phyloP scores from a whole-genome alignment of 2,329 filamentous ascomycete genomes.

The Setomelanomma holmii region DNA sequence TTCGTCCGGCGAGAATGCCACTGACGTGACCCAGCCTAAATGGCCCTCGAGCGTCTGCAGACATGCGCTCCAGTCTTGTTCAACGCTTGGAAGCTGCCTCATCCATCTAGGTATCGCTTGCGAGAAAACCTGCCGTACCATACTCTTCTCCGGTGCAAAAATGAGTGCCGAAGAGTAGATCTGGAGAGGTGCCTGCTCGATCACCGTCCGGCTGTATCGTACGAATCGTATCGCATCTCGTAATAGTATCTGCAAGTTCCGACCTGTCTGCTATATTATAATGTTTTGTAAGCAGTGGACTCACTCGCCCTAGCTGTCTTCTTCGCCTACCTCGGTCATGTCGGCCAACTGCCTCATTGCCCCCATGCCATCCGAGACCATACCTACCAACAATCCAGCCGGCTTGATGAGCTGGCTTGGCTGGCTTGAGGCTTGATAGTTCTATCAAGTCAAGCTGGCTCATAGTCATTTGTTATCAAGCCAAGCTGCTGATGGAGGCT shows the following conservation, averaged over 20 bases:
- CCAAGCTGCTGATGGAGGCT: too few relatives aligned
- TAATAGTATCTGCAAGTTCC: background rate
- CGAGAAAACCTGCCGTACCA: constrained; percentile 2
- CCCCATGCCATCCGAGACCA: background rate
- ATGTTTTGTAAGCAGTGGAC: background rate
- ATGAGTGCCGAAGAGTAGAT: constrained; percentile 8
- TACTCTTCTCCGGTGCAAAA: constrained; percentile 7
- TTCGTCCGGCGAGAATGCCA: background rate
- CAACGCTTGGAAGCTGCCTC: background rate
- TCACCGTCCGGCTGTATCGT: background rate
- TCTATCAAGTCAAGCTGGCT: too few relatives aligned
- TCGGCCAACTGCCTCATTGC: background rate
- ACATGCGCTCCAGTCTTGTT: background rate
- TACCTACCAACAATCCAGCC: too few relatives aligned
- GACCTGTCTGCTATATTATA: background rate
- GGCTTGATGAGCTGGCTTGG: too few relatives aligned
- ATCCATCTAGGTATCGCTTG: background rate
- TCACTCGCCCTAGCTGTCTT: background rate
- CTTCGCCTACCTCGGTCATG: background rate
- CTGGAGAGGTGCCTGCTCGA: constrained; percentile 10
- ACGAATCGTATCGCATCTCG: constrained; percentile 4
- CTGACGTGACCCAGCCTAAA: background rate
- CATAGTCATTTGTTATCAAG: too few relatives aligned
- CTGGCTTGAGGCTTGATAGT: too few relatives aligned
- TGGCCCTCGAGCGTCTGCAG: too few relatives aligned